Evolutionary conservation across 805 yeast genomes (phyloP).

Genomic region (Yarrowia phangngaensis): DNA sequence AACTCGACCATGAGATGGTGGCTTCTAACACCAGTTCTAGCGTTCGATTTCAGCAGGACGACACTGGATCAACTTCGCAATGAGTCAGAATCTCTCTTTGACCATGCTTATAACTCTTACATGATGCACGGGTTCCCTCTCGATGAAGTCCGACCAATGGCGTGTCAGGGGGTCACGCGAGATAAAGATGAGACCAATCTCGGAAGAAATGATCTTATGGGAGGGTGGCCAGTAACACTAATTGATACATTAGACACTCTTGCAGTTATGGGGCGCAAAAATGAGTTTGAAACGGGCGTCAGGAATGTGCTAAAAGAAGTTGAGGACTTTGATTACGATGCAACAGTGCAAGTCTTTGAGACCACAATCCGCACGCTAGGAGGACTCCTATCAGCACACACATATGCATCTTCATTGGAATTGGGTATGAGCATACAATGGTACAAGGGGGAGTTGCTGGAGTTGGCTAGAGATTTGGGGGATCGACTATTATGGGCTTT

Average conservation of each 20-base stretch:
- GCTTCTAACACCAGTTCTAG: constrained; percentile 44
- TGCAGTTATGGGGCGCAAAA: constrained; percentile 64
- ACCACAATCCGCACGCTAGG: constrained; percentile 79
- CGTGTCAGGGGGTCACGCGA: constrained; percentile 66
- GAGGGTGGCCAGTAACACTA: constrained; percentile 74
- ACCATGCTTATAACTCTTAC: constrained; percentile 73
- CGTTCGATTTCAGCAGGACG: constrained; percentile 40
- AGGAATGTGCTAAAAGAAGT: constrained; percentile 41
- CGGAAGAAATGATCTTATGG: constrained; percentile 75
- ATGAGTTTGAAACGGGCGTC: constrained; percentile 49
- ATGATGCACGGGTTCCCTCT: constrained; percentile 67
- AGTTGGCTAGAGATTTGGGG: constrained; percentile 73
- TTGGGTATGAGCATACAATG: constrained; percentile 43
- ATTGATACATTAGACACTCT: constrained; percentile 78
- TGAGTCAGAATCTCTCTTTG: constrained; percentile 56
- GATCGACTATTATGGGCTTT: constrained; percentile 66
- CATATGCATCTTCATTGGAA: constrained; percentile 54
- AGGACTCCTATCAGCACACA: constrained; percentile 72
- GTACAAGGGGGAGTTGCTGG: constrained; percentile 71
- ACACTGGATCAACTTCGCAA: constrained; percentile 30
- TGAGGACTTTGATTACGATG: constrained; percentile 54
- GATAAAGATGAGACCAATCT: constrained; percentile 56
- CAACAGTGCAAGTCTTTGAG: constrained; percentile 85
- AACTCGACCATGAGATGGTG: constrained; percentile 22
- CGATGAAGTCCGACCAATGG: constrained; percentile 70